Percentiles rank a stretch among this genome's conserved stretches.
Conservation (phyloP, 169 alveolate species). For the Eimeria maxima region DNA sequence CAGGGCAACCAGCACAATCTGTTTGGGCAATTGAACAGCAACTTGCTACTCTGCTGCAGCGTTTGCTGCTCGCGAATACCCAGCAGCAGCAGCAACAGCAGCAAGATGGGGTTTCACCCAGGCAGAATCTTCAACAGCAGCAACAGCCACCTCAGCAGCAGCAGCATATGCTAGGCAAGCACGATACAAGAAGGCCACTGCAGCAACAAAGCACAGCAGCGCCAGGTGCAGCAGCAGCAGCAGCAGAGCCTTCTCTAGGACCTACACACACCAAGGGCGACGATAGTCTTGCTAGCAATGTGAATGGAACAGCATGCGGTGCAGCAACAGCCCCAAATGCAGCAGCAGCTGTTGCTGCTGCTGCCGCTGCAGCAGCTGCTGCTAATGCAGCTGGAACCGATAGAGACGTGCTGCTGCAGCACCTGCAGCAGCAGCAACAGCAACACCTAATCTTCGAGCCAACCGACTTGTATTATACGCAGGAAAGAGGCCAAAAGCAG, state of each 20-base stretch:
- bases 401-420: not conserved
- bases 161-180: constrained; percentile 27
- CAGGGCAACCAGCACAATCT: not conserved
- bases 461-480: too few species aligned
- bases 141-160: not conserved
- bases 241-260: not conserved
- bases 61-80: constrained; percentile 1
- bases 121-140: too few species aligned
- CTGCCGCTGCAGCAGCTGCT: constrained; percentile 5
- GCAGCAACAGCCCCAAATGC: not conserved
- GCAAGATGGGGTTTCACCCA: too few species aligned
- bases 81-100: constrained; percentile 47
- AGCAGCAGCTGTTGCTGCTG: not conserved
- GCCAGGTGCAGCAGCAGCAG: constrained; percentile 34
- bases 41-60: constrained; percentile 32
- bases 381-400: not conserved
- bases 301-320: not conserved
- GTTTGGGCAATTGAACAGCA: constrained; percentile 10
- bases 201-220: not conserved
- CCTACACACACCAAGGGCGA: not conserved
- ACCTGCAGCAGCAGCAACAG: not conserved
- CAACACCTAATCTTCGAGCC: not conserved
- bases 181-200: constrained; percentile 28
- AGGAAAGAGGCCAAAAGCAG: not conserved
- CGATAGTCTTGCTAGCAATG: not conserved